These are phyloP conservation scores for Apodospora peruviana DNA, from an alignment of 495 filamentous ascomycete genomes.

Conservation along the genomic window DNA sequence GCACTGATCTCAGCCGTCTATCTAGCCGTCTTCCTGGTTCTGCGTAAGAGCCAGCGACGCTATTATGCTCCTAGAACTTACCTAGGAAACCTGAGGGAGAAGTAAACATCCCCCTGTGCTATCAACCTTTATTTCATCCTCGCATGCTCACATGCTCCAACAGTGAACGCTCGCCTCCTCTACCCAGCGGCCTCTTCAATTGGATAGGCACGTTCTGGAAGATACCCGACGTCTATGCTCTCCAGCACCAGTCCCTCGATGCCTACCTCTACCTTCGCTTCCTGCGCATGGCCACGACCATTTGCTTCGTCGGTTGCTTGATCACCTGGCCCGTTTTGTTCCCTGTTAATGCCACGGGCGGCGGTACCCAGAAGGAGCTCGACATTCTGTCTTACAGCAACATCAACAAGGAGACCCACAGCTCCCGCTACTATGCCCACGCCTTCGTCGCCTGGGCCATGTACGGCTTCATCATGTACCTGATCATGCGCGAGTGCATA, in stretches of 20 bases:
- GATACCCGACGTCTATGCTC: constrained; percentile 75
- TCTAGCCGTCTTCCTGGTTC: constrained; percentile 65
- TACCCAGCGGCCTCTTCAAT: constrained; percentile 65
- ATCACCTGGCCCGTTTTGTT: constrained; percentile 84
- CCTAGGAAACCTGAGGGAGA: constrained; percentile 63
- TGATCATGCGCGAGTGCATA: constrained; percentile 86
- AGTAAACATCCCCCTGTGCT: constrained; percentile 34
- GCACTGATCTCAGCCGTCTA: constrained; percentile 59
- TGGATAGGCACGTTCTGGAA: constrained; percentile 75
- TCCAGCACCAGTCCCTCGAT: constrained; percentile 87
- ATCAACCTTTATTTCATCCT: background rate
- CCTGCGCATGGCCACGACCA: constrained; percentile 62
- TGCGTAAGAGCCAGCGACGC: constrained; percentile 65
- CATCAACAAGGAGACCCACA: constrained; percentile 42
- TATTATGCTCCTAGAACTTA: constrained; percentile 89
- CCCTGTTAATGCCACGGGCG: constrained; percentile 81
- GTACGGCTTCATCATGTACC: constrained; percentile 79
- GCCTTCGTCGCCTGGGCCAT: constrained; percentile 68
- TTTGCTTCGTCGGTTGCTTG: constrained; percentile 73
- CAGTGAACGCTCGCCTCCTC: constrained; percentile 61
- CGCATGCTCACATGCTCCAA: constrained; percentile 5
- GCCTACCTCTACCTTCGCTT: constrained; percentile 84
- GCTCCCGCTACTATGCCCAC: constrained; percentile 71
- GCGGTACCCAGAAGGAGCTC: constrained; percentile 56
- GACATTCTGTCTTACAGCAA: constrained; percentile 77